Evolutionary conservation across 805 yeast genomes (phyloP), one percentile per base, ranked within the genome.

Genomic region (Hemisphaericaspora nanyangensis): DNA sequence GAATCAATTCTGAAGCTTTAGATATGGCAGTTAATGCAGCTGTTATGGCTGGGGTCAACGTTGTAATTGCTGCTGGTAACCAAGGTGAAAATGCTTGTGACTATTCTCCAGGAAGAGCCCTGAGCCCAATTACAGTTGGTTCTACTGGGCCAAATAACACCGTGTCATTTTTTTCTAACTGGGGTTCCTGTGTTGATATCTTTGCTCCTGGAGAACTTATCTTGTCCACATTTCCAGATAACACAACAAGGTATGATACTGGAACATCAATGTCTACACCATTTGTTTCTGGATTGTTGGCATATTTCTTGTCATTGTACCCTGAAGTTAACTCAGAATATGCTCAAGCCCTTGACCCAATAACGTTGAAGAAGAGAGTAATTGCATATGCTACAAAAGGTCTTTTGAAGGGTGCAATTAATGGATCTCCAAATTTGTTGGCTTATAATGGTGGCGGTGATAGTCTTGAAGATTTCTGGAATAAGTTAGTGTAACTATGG

Each of bases 191-290:
- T 54, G 78, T 75, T 18, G 79, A 73, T 52, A 63, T 74, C 33
- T 72, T 71, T 51, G 79, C 74, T 13, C 80, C 80, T 7, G 80
- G 80, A 46, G 72, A 74, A 52, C 74, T 76, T 59, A 68, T 77
- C 46, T 63, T 68, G 52, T 72, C 79, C 34, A 76, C 80, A 45
- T 77, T 72, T 63, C 76, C 70, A 47, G 79, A 80, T 37, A 70
- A 77, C 28, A 78, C 77, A 46, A 69, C 77, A 25, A 72, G 75
- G 45, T 63, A 72, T 17, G 64, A 77, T 64, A 74, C 80, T 25
- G 82, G 82, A 48, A 77, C 82, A 16, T 77, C 82, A 29, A 77
- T 77, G 82, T 82, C 82, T 17, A 69, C 82, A 12, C 82, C 82
- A 29, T 81, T 77, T 52, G 60, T 77, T 46, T 70, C 76, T 28